These are phyloP conservation scores for Xylariaceae sp. DNA, from an alignment of 2,329 filamentous ascomycete species.

Conservation along the genomic window DNA sequence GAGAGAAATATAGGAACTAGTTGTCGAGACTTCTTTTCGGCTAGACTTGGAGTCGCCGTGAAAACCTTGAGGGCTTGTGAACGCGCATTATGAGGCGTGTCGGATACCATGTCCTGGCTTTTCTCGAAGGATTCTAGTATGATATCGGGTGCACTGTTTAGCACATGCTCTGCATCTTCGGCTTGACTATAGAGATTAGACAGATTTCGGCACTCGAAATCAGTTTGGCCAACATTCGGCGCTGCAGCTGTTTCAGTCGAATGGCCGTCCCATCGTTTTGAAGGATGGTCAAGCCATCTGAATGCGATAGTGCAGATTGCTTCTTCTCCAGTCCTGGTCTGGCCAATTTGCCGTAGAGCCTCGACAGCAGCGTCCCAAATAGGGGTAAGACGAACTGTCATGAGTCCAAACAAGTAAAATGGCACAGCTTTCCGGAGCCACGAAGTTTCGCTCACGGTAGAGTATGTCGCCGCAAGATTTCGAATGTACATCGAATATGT, in stretches of 20 bases:
- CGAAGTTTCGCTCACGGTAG: constrained; percentile 51
- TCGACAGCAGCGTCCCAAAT: constrained; percentile 82
- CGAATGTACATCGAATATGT: constrained; percentile 81
- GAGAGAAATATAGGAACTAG: constrained; percentile 82
- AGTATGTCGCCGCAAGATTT: constrained; percentile 65
- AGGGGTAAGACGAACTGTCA: constrained; percentile 79
- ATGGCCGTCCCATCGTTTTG: constrained; percentile 50
- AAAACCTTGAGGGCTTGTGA: constrained; percentile 78
- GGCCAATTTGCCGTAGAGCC: constrained; percentile 70
- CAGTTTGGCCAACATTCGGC: constrained; percentile 48
- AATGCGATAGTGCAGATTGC: constrained; percentile 69
- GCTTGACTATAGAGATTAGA: constrained; percentile 53
- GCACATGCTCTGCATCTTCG: constrained; percentile 47
- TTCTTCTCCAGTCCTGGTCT: constrained; percentile 68
- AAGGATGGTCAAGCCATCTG: constrained; percentile 66
- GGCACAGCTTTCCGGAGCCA: constrained; percentile 72
- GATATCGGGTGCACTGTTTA: constrained; percentile 51
- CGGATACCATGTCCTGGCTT: constrained; percentile 53
- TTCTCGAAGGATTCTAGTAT: constrained; percentile 63
- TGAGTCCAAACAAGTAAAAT: constrained; percentile 80
- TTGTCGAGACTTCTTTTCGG: constrained; percentile 79
- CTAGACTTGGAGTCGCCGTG: constrained; percentile 66
- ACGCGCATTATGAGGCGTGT: constrained; percentile 56
- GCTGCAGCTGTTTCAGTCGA: constrained; percentile 31
- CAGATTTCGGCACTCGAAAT: constrained; percentile 84